phyloP scores from a whole-genome alignment of 2,329 filamentous ascomycete genomes.

The Neopestalotiopsis sp. region DNA sequence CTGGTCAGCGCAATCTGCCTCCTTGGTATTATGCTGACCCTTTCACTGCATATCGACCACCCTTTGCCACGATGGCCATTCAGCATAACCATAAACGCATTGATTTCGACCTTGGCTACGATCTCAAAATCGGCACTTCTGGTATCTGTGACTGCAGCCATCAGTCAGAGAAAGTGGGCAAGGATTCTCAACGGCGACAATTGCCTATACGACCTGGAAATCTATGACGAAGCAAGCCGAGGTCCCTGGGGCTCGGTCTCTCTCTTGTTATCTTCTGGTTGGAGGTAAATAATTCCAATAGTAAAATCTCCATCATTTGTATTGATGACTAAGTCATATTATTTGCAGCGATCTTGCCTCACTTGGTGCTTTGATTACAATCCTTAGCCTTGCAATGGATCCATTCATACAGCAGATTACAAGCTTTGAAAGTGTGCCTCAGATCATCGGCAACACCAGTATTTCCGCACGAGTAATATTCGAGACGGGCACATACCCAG shows the following conservation, averaged over 20 bases:
- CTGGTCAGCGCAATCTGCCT: neutral
- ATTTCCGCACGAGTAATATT: conserved; percentile 3
- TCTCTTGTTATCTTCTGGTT: neutral
- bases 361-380: neutral
- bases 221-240: conserved; percentile 7
- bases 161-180: neutral
- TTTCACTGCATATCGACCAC: neutral
- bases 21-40: neutral
- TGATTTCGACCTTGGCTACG: neutral
- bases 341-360: neutral
- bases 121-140: neutral
- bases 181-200: neutral
- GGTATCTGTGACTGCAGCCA: conserved; percentile 3
- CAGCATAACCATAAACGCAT: neutral
- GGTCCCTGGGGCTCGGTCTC: conserved; percentile 1
- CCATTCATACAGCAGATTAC: conserved; percentile 3
- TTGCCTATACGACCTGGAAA: neutral
- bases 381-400: neutral
- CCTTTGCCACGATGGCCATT: neutral
- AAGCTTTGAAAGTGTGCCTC: neutral
- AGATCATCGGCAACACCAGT: neutral
- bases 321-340: neutral
- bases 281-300: neutral
- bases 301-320: too few species aligned
- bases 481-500: neutral